phyloP scores from a whole-genome alignment of 306 rosid genomes.

The Mucuna pruriens region DNA sequence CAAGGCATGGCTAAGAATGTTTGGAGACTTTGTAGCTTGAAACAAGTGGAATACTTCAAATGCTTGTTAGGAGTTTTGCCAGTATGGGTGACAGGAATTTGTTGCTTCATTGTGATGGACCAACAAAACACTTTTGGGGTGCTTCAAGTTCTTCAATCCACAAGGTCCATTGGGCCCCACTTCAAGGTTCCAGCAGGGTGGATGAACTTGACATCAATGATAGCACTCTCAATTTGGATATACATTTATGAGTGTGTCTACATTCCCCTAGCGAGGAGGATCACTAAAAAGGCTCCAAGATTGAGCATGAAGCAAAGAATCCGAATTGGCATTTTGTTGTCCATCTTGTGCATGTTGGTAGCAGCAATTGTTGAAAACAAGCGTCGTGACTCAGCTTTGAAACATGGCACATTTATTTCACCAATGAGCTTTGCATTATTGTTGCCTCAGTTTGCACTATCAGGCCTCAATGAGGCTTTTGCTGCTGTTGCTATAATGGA shows the following conservation, averaged over 20 bases:
- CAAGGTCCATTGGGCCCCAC: conserved; percentile 58
- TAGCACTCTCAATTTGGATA: conserved; percentile 80
- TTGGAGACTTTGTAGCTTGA: conserved; percentile 77
- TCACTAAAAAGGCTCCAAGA: conserved; percentile 40
- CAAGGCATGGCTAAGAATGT: conserved; percentile 53
- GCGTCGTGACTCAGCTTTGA: conserved; percentile 59
- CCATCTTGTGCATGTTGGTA: conserved; percentile 68
- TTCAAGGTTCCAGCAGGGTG: conserved; percentile 82
- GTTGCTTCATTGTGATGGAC: conserved; percentile 60
- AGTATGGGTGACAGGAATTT: conserved; percentile 70
- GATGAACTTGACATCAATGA: conserved; percentile 62
- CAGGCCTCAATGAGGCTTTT: conserved; percentile 77
- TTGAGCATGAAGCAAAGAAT: conserved; percentile 58
- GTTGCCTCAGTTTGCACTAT: conserved; percentile 63
- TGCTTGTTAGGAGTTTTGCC: conserved; percentile 70
- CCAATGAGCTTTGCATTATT: conserved; percentile 55
- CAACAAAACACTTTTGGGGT: conserved; percentile 77
- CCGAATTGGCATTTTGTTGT: conserved; percentile 62
- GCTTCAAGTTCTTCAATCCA: conserved; percentile 69
- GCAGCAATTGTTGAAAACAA: conserved; percentile 64
- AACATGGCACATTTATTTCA: conserved; percentile 43
- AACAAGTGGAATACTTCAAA: conserved; percentile 78
- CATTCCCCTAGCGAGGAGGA: conserved; percentile 43
- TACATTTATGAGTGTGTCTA: conserved; percentile 60
- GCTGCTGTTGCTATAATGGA: conserved; percentile 76